Base-by-base conservation (phyloP, 345 rosid genomes). In the Citrus sp. region DNA sequence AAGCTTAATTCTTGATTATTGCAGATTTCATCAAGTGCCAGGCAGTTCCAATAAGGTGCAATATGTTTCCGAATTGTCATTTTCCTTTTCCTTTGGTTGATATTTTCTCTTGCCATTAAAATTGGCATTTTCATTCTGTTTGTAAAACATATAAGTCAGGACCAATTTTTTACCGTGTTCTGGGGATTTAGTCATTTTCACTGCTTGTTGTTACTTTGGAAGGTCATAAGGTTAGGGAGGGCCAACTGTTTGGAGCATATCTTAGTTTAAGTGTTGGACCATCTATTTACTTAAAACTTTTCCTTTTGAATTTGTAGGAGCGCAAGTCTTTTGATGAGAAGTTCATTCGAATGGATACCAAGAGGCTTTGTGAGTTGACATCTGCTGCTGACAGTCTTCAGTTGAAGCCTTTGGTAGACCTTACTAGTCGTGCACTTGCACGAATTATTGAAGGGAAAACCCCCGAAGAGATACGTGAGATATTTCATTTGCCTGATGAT, bases 351-450 rank as follows among this genome's bases (percentile, higher is more conserved):
- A 92, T 95, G 98, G 94, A 90, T 81, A 90, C 94, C 65, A 92
- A 89, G 80, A 92, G 87, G 87, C 88, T 95, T 9, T 92, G 98
- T 81, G 98, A 93, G 84, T 82, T 94, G 91, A 92, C 93, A 81
- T 90, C 97, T 76, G 98, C 98, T 63, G 97, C 97, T 56, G 97
- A 90, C 80, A 91, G 97, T 88, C 95, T 94, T 80, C 94, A 93
- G 85, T 82, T 95, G 79, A 90, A 89, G 84, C 97, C 94, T 78
- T 80, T 94, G 88, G 97, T 93, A 84, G 97, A 94, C 89, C 93
- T 94, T 51, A 90, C 97, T 25, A 91, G 97, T 80, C 92, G 97
- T 69, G 92, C 97, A 46, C 94, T 94, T 85, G 94, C 95, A 76
- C 86, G 97, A 78, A 88, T 85, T 76, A 91, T 93, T 67, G 98